Conservation (phyloP, 2,329 filamentous ascomycete species). For the Torrubiella hemipterigena region DNA sequence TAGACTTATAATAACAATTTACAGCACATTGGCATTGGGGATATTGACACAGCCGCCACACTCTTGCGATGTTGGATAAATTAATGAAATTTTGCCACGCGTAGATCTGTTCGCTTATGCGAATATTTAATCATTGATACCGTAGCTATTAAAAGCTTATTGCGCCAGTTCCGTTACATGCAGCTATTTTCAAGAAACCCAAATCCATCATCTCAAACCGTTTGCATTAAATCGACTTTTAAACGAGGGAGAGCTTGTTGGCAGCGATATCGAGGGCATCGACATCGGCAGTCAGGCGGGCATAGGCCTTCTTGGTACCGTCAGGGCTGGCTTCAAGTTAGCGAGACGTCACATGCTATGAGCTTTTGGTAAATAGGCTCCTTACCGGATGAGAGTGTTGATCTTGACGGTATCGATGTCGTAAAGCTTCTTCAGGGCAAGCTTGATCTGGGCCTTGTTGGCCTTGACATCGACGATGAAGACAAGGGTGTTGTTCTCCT, state of each 20-base stretch:
- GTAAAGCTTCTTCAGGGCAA: slow-evolving; percentile 96
- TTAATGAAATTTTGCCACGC: too few relatives aligned
- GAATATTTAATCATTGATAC: too few relatives aligned
- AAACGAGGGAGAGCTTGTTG: slow-evolving; percentile 97
- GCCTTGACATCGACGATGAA: slow-evolving; percentile 96
- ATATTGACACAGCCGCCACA: too few relatives aligned
- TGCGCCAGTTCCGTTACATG: slow-evolving; percentile 4
- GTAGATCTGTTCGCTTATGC: too few relatives aligned
- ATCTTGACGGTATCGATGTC: slow-evolving; percentile 98
- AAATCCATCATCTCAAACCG: slow-evolving; percentile 18
- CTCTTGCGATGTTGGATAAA: too few relatives aligned
- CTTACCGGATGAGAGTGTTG: slow-evolving; percentile 96
- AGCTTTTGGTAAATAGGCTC: slow-evolving; percentile 14
- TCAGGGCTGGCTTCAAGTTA: slow-evolving; percentile 54
- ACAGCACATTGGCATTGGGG: too few relatives aligned
- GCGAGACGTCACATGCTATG: too few relatives aligned
- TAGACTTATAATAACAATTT: too few relatives aligned
- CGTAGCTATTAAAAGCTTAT: slow-evolving; percentile 6
- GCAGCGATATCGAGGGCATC: slow-evolving; percentile 98
- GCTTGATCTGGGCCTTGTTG: slow-evolving; percentile 99
- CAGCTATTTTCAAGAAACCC: slow-evolving; percentile 4
- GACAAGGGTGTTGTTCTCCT: slow-evolving; percentile 99
- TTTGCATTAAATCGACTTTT: slow-evolving; percentile 37
- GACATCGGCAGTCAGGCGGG: slow-evolving; percentile 87
- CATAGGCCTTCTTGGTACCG: slow-evolving; percentile 97